Evolutionary conservation across 257 asterid species (phyloP).

Genomic region (Ehretia macrophylla): DNA sequence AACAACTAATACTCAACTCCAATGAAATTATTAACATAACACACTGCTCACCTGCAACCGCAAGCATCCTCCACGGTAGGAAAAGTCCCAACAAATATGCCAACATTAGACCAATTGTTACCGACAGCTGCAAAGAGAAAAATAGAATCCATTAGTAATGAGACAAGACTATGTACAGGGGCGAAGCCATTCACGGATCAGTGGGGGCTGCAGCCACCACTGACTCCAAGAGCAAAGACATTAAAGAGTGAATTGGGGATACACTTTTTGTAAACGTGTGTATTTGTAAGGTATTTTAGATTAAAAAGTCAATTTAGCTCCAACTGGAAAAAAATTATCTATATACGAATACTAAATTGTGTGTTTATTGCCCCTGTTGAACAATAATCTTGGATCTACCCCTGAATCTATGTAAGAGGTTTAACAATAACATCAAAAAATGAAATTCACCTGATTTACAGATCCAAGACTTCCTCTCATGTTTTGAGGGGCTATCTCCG

Average conservation of each 20-base stretch:
- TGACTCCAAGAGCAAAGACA: neutral
- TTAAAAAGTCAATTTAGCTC: too few relatives aligned
- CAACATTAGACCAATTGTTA: conserved; percentile 84
- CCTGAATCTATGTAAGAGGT: too few relatives aligned
- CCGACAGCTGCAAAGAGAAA: conserved; percentile 50
- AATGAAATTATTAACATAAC: neutral
- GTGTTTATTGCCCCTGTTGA: too few relatives aligned
- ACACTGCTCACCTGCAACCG: conserved; percentile 60
- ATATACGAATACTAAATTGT: too few relatives aligned
- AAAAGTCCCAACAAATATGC: conserved; percentile 74
- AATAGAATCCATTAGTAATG: neutral
- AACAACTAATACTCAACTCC: neutral
- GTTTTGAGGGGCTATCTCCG: conserved; percentile 90
- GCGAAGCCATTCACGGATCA: too few relatives aligned
- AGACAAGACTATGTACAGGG: neutral
- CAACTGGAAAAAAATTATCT: too few relatives aligned
- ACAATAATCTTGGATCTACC: too few relatives aligned
- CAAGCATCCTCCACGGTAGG: conserved; percentile 77
- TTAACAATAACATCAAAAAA: neutral
- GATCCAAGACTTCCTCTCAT: conserved; percentile 89
- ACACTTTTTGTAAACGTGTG: too few relatives aligned
- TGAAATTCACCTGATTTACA: conserved; percentile 62
- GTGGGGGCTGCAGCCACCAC: neutral
- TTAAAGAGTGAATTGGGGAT: too few relatives aligned
- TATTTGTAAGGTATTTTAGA: too few relatives aligned